Base-by-base conservation (phyloP, 2,329 filamentous ascomycete species). In the Claviceps citrina region DNA sequence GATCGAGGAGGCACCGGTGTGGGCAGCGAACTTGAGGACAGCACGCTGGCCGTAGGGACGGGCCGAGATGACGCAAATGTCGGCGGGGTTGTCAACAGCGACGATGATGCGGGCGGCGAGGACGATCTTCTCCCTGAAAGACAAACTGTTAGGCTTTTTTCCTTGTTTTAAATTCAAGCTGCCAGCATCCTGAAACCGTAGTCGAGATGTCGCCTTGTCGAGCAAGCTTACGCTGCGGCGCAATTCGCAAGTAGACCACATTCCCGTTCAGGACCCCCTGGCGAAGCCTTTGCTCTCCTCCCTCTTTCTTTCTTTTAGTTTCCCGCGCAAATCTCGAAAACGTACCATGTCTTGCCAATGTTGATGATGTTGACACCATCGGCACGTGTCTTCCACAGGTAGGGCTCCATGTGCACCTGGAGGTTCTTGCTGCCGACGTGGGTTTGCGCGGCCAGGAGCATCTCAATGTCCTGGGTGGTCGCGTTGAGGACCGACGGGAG, bases 271-370 rank as follows among this genome's bases (percentile, higher is more conserved):
- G 5, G 16, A 25, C 18, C 12, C 30, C 7, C n/a, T n/a, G n/a
- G 22, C 19, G 5, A 26, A 19, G 4, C 8, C 10, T 18, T n/a
- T 5, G n/a, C 15, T 18, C n/a, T 2, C 7, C 7, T 20, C 7
- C n/a, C 5, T 16, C 12, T 6, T 6, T 24, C 25, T 10, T n/a
- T 6, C n/a, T 16, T 2, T 12, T n/a, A n/a, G 9, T n/a, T 1
- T 20, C 24, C 20, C 2, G n/a, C 4, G 6, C 8, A 25, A 4
- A 4, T 27, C 9, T 12, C 10, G 0, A 28, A 32, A 26, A 65
- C 81, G 53, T 80, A 93, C 86, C 87, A 98, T 70, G 91, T 98
- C 85, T 98, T 98, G 75, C 89, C 87, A 69, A 98, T 85, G 81
- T 98, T 98, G 69, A 98, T 76, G 54, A 98, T 78, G 68, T 98